These are phyloP conservation scores for Ceratobasidium sp. DNA, from an alignment of 1,284 basidiomycete genomes.

Conservation along the genomic window DNA sequence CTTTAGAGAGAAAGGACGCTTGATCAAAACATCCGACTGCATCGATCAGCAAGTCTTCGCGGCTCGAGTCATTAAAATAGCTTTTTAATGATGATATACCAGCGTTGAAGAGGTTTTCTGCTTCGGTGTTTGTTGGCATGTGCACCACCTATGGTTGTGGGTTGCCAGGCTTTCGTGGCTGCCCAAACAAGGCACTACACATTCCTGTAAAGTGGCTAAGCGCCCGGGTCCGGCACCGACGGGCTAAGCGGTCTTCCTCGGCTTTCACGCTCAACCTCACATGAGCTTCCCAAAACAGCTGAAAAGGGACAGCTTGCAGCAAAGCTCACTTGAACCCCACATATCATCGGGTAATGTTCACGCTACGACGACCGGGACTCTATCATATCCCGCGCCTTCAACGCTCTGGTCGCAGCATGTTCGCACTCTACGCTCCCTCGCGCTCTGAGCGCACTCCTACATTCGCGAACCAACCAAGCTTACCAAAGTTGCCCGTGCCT, in stretches of 20 bases:
- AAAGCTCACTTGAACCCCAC: neutral
- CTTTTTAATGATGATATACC: too few species aligned
- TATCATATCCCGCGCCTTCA: slow-evolving; percentile 1
- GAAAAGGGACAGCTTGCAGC: slow-evolving; percentile 8
- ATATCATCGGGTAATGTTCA: neutral
- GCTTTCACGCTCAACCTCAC: slow-evolving; percentile 22
- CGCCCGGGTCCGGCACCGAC: slow-evolving; percentile 2
- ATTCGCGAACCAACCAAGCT: slow-evolving; percentile 48
- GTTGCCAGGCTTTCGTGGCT: too few species aligned
- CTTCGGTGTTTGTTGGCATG: too few species aligned
- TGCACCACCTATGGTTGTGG: too few species aligned
- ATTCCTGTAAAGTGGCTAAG: neutral
- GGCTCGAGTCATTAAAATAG: too few species aligned
- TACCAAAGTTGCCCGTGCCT: slow-evolving; percentile 85
- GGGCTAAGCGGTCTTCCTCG: neutral
- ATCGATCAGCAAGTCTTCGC: too few species aligned
- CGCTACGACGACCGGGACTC: slow-evolving; percentile 11
- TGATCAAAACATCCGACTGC: too few species aligned
- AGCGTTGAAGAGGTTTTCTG: too few species aligned
- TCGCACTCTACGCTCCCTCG: slow-evolving; percentile 40
- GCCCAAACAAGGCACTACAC: too few species aligned
- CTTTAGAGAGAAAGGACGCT: too few species aligned
- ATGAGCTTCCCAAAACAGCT: slow-evolving; percentile 12
- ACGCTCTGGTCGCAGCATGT: slow-evolving; percentile 30
- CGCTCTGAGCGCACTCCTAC: slow-evolving; percentile 38